Evolutionary conservation across 2,329 filamentous ascomycete genomes (phyloP).

Genomic region (Ophiocordyceps robertsii): DNA sequence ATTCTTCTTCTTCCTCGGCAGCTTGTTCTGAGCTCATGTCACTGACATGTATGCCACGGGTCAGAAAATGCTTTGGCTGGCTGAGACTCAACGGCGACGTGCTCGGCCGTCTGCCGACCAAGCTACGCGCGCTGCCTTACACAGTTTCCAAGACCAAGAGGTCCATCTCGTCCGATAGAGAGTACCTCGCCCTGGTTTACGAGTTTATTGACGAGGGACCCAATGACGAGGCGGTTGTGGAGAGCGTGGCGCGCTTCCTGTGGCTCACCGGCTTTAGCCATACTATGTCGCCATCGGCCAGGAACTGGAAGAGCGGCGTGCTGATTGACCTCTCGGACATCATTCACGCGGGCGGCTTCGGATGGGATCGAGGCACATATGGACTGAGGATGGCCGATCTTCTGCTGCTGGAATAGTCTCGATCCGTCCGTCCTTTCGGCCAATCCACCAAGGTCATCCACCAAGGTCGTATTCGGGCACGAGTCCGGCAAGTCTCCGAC

Average conservation of each 20-base stretch:
- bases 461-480: too few relatives aligned
- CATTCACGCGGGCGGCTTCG: background rate
- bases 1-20: too few relatives aligned
- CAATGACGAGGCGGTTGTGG: background rate
- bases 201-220: slow-evolving; percentile 2
- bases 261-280: slow-evolving; percentile 1
- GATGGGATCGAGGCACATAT: too few relatives aligned
- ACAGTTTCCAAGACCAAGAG: background rate
- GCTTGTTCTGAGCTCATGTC: too few relatives aligned
- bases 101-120: background rate
- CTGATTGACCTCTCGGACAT: slow-evolving; percentile 1
- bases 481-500: too few relatives aligned
- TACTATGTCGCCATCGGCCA: background rate
- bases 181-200: slow-evolving; percentile 1
- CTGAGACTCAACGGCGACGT: background rate
- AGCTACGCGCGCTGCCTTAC: background rate
- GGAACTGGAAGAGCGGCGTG: slow-evolving; percentile 1
- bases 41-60: background rate
- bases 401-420: too few relatives aligned
- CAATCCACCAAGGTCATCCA: too few relatives aligned
- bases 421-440: too few relatives aligned
- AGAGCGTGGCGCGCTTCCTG: background rate
- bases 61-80: background rate
- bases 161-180: background rate
- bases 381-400: too few relatives aligned